Base-by-base conservation (phyloP, 805 yeast species). In the Yamadazyma philogaea region DNA sequence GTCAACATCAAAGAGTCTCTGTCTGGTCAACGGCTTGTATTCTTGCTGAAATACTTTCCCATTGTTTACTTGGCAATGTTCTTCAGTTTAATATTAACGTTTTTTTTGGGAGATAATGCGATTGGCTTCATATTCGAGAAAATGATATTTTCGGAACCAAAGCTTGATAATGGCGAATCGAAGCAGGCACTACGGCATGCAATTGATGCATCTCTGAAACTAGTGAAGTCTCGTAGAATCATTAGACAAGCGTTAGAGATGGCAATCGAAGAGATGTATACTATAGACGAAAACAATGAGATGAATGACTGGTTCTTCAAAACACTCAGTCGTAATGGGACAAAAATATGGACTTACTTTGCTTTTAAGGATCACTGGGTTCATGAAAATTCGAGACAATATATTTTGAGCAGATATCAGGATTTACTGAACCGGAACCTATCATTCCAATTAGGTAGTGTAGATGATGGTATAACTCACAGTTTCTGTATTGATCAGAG, bases 331-430 rank as follows among this genome's bases (percentile, higher is more conserved):
- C 15, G 24, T 37, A 46, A 52, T 5, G 56, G 58, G 34, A 47
- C 53, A 6, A 60, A 56, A 18, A 60, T 77, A n/a, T 81, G 85
- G 85, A 56, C 69, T 3, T 74, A 75, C 43, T 81, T 79, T 49
- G 82, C 84, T 5, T 60, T 58, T n/a, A 54, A 63, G 21, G 91
- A 84, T 55, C 79, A 79, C 53, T 84, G 90, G 90, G 81, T 84
- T 2, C 66, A 68, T 42, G 68, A 74, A 37, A 60, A 54, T 20
- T 75, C 87, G 1, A 68, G 84, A 34, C 66, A 67, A 22, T 60
- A 58, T 43, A 54, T 81, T 2, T 52, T 75, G 28, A 46, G 61
- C 8, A 59, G 66, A 30, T 70, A 73, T 27, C 39, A 38, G 26
- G 43, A 43, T 19, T 34, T 37, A 20, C 32, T 33, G 17, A 44